Conservation (phyloP, 345 rosid genomes). For the Iberis pinnata region DNA sequence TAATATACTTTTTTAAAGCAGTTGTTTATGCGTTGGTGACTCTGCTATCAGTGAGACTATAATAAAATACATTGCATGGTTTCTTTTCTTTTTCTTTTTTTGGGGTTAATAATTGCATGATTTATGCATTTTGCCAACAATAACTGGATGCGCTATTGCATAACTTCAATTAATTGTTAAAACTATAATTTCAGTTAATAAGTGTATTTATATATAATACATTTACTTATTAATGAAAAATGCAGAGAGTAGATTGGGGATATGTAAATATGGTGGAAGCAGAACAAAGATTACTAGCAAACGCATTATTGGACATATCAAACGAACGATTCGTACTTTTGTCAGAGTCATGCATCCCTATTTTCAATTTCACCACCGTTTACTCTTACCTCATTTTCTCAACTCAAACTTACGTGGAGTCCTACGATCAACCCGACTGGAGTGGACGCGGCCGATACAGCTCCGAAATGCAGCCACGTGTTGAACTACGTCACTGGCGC, state of each 20-base stretch:
- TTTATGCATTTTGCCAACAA: too few relatives aligned
- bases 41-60: slow-evolving; percentile 14
- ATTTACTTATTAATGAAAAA: neutral
- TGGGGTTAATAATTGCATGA: slow-evolving; percentile 6
- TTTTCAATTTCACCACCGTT: slow-evolving; percentile 61
- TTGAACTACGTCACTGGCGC: slow-evolving; percentile 53
- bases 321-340: slow-evolving; percentile 72
- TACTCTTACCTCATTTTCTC: slow-evolving; percentile 56
- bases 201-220: too few relatives aligned
- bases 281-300: slow-evolving; percentile 71
- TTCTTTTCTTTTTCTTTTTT: neutral
- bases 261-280: slow-evolving; percentile 74
- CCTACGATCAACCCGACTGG: slow-evolving; percentile 45
- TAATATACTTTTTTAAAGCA: slow-evolving; percentile 6
- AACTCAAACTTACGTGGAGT: slow-evolving; percentile 42
- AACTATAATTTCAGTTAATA: too few relatives aligned
- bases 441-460: slow-evolving; percentile 71
- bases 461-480: slow-evolving; percentile 44
- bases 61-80: slow-evolving; percentile 13
- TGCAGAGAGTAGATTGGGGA: slow-evolving; percentile 76
- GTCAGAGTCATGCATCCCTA: slow-evolving; percentile 80
- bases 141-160: too few relatives aligned
- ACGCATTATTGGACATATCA: slow-evolving; percentile 60
- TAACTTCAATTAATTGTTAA: neutral
- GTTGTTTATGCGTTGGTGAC: slow-evolving; percentile 16